Evolutionary conservation across 441 rosid genomes (phyloP).

Genomic region (Erodium moschatum): DNA sequence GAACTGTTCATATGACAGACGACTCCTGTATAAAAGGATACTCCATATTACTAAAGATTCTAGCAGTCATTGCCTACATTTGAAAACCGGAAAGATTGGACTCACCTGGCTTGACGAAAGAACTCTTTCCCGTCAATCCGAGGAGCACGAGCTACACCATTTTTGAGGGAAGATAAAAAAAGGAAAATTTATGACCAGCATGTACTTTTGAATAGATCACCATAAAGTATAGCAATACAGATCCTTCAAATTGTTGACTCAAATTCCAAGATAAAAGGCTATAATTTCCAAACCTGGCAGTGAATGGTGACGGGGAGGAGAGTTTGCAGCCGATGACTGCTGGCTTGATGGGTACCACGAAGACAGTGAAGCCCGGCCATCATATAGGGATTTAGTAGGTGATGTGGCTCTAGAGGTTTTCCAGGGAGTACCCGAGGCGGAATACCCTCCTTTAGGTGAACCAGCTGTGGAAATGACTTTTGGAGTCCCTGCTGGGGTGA

Average conservation of each 20-base stretch:
- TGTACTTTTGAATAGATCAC: too few relatives aligned
- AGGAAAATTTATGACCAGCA: background rate
- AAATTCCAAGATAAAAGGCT: background rate
- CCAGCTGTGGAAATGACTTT: slow-evolving; percentile 53
- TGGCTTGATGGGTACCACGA: slow-evolving; percentile 81
- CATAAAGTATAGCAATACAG: too few relatives aligned
- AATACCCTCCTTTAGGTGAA: slow-evolving; percentile 38
- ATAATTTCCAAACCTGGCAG: slow-evolving; percentile 44
- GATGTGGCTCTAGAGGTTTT: slow-evolving; percentile 15
- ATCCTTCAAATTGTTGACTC: background rate
- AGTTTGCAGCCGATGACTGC: slow-evolving; percentile 73
- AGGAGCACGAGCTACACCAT: slow-evolving; percentile 37
- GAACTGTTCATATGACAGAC: slow-evolving; percentile 79
- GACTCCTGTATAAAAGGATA: slow-evolving; percentile 50
- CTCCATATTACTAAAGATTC: background rate
- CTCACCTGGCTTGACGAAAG: slow-evolving; percentile 87
- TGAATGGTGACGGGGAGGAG: slow-evolving; percentile 64
- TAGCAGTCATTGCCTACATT: background rate
- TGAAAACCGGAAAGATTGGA: slow-evolving; percentile 13
- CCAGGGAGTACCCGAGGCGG: slow-evolving; percentile 54
- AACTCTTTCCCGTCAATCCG: slow-evolving; percentile 91
- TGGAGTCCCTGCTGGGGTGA: slow-evolving; percentile 72
- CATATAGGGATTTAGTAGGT: slow-evolving; percentile 28
- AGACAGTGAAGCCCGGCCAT: slow-evolving; percentile 36
- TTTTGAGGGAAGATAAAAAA: slow-evolving; percentile 11